Base-by-base conservation (phyloP, 352 stramenopile genomes). In the Blastocystis sp. region DNA sequence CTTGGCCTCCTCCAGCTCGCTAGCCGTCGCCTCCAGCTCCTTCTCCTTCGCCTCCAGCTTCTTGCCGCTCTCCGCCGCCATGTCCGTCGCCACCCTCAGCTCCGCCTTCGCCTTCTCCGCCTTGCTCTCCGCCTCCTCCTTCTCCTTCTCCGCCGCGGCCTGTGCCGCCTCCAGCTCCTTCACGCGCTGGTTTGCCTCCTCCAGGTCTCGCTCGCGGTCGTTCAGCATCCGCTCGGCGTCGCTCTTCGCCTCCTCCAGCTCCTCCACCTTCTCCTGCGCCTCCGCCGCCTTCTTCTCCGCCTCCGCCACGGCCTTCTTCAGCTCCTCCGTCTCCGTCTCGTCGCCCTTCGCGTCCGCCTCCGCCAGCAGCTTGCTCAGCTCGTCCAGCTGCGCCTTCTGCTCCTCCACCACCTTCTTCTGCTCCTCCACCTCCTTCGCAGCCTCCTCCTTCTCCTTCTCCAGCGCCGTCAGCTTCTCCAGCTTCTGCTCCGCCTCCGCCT, bases 221-320 rank as follows among this genome's bases (percentile, higher is more conserved):
- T 61, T 19, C 52, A 19, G 10, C 52, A 19, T 21, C 52, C 28
- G 1, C 11, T 17, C 62, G 11, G 23, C 41, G 19, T 23, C 41
- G 38, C 61, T 56, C 69, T 79, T 61, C 69, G n/a, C 69, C 41
- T n/a, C 28, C 41, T 79, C 41, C 41, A 79, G 41, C 41, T 62
- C 41, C 40, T 79, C n/a, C 7, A 59, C 41, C 28, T 38, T 77
- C 66, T 19, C 21, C 19, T 76, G 28, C 3, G 66, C 66, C 48
- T 76, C 40, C 66, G 1, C 3, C 66, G 41, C 52, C 66, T 76
- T 76, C 48, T 56, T 48, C 66, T 76, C 66, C 66, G 48, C 10
- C 3, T 76, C 66, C 9, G 48, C 21, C 66, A 60, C 14, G 28
- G 48, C 53, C 66, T 76, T 53, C 23, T 76, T 38, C 9, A 56